Base-by-base conservation (phyloP, 2,329 filamentous ascomycete genomes). In the Penicillium aurantiogriseum region DNA sequence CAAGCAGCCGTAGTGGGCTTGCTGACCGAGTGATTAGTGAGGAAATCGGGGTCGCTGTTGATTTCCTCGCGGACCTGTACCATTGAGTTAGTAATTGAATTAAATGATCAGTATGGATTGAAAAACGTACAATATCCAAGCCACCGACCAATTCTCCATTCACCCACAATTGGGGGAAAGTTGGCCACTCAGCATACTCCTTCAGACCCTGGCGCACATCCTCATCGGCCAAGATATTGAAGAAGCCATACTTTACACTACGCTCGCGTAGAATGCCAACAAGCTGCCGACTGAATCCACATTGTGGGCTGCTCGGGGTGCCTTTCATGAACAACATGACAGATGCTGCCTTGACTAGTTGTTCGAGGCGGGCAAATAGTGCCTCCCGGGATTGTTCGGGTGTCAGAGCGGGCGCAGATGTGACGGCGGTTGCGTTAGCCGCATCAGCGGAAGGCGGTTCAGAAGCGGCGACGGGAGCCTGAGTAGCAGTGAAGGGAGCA, bases 271-370 rank as follows among this genome's bases (percentile, higher is more conserved):
- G 78, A 46, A 99, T 85, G 27, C 81, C 87, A 43, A 99, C 94
- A 44, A 96, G 80, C 78, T 97, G 92, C 65, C 93, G 82, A 65
- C 91, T 96, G 78, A 99, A 99, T 2, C 94, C 92, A 70, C 92
- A 96, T 76, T 96, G 90, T 1, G 92, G 92, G 33, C 86, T 84
- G 63, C 87, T 90, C 0, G 92, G 92, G 3, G 91, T 95, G n/a
- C 92, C 92, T 80, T 96, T 96, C 91, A 96, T 96, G 77, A 99
- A 99, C 29, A 99, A 81, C 94, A 99, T 99, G 33, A 99, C 92
- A 0, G 92, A 91, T 33, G 94, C 93, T 5, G 94, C 94, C 79
- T 93, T 96, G 65, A 97, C 93, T 36, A 99, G 83, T 66, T 95
- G 90, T 21, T 78, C 83, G 38, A 99, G 81, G 33, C 93, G 84